Evolutionary conservation across 805 yeast species (phyloP).

Genomic region (Metschnikowia peoriensis): DNA sequence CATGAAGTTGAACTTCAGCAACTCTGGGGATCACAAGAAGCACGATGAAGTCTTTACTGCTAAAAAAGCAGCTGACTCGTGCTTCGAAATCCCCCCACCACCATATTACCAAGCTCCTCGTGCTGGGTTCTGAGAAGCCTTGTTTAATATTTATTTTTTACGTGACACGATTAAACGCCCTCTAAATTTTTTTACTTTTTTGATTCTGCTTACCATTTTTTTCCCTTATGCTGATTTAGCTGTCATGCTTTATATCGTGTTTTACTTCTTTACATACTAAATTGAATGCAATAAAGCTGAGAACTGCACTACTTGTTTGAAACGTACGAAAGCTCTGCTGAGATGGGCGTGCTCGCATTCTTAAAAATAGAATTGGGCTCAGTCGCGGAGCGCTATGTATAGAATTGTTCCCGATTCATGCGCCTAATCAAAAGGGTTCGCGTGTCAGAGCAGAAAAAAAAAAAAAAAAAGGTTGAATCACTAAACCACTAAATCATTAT

Average conservation of each 20-base stretch:
- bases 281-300: not conserved
- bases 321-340: not conserved
- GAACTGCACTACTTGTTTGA: not conserved
- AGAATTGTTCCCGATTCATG: constrained; percentile 4
- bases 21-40: not conserved
- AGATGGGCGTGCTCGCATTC: not conserved
- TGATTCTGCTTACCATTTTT: not conserved
- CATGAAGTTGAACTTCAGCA: constrained; percentile 5
- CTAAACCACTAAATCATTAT: not conserved
- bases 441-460: not conserved
- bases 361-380: constrained; percentile 3
- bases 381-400: not conserved
- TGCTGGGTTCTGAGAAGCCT: constrained; percentile 9
- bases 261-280: not conserved
- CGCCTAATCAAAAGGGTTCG: constrained; percentile 5
- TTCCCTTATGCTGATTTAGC: not conserved
- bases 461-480: not conserved
- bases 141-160: not conserved
- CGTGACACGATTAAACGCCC: constrained; percentile 1
- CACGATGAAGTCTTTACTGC: not conserved
- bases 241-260: not conserved
- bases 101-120: constrained; percentile 20
- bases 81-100: constrained; percentile 19
- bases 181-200: not conserved
- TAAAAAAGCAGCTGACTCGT: not conserved